These are phyloP conservation scores for Coleophoma crateriformis DNA, from an alignment of 2,329 filamentous ascomycete genomes.

Conservation along the genomic window DNA sequence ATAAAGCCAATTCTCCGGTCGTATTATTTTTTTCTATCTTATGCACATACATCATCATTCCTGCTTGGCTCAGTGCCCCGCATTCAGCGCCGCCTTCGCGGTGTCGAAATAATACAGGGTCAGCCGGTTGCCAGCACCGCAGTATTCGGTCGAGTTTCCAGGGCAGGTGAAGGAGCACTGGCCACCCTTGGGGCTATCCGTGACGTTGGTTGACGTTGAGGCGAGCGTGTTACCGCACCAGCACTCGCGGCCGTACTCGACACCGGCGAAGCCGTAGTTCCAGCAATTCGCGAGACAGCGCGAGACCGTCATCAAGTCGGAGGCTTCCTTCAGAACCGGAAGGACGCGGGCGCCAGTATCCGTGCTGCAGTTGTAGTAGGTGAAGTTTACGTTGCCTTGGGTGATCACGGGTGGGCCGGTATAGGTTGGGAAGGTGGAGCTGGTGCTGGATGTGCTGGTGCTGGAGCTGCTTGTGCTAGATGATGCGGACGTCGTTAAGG, in stretches of 20 bases:
- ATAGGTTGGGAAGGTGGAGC: conserved; percentile 10
- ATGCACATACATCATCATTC: too few relatives aligned
- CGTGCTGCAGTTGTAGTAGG: conserved; percentile 21
- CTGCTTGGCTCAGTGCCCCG: not conserved
- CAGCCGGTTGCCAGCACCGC: conserved; percentile 22
- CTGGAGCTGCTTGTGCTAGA: conserved; percentile 2
- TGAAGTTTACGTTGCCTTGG: conserved; percentile 22
- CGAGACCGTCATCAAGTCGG: conserved; percentile 25
- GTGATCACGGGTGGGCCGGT: conserved; percentile 17
- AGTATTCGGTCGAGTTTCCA: conserved; percentile 25
- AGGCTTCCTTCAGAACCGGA: conserved; percentile 12
- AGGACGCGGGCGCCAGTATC: conserved; percentile 19
- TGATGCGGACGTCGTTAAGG: conserved; percentile 2
- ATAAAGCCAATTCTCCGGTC: too few relatives aligned
- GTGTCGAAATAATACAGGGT: conserved; percentile 19
- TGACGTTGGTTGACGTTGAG: conserved; percentile 1
- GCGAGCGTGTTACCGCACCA: conserved; percentile 30
- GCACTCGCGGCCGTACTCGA: conserved; percentile 34
- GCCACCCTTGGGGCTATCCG: not conserved
- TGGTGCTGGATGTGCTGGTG: conserved; percentile 8
- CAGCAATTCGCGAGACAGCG: conserved; percentile 25
- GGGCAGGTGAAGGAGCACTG: conserved; percentile 10
- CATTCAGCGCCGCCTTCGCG: conserved; percentile 10
- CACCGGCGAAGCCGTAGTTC: conserved; percentile 28
- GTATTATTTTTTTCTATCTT: too few relatives aligned